phyloP scores from a whole-genome alignment of 495 filamentous ascomycete species.

The Endocarpon pusillum region DNA sequence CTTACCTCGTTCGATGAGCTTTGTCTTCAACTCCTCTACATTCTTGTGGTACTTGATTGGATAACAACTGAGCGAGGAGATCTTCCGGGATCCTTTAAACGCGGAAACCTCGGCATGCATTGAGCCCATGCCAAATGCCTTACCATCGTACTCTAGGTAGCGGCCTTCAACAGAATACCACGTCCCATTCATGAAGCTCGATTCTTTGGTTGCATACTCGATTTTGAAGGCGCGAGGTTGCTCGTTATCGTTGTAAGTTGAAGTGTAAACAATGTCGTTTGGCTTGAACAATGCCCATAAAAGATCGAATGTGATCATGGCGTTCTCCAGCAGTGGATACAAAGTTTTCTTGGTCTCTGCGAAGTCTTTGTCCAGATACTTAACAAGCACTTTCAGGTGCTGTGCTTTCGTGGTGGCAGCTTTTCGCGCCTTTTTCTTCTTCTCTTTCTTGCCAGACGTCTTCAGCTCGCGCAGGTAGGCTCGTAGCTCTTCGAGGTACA shows the following conservation, averaged over 20 bases:
- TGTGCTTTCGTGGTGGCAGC: slow-evolving; percentile 30
- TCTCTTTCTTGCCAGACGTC: slow-evolving; percentile 37
- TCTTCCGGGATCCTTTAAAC: slow-evolving; percentile 75
- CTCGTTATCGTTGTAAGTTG: slow-evolving; percentile 61
- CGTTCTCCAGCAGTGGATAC: slow-evolving; percentile 65
- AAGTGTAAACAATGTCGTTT: slow-evolving; percentile 67
- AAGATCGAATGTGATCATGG: slow-evolving; percentile 79
- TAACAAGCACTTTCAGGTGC: slow-evolving; percentile 62
- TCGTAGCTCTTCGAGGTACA: slow-evolving; percentile 66
- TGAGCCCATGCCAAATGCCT: slow-evolving; percentile 51
- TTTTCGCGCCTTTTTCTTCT: slow-evolving; percentile 52
- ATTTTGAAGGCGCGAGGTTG: slow-evolving; percentile 86
- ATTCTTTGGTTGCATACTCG: slow-evolving; percentile 58
- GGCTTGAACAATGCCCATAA: slow-evolving; percentile 87
- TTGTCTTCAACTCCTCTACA: slow-evolving; percentile 40
- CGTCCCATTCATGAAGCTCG: slow-evolving; percentile 53
- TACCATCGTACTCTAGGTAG: slow-evolving; percentile 74
- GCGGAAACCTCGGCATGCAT: slow-evolving; percentile 54
- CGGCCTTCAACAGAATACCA: slow-evolving; percentile 73
- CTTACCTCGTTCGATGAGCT: slow-evolving; percentile 70
- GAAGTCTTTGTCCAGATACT: slow-evolving; percentile 73
- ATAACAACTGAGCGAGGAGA: slow-evolving; percentile 60
- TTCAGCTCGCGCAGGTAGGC: slow-evolving; percentile 50
- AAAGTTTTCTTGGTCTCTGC: slow-evolving; percentile 62
- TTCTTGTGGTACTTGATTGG: slow-evolving; percentile 74